Conservation (phyloP, 768 basidiomycete species). For the Termitomyces sp. region DNA sequence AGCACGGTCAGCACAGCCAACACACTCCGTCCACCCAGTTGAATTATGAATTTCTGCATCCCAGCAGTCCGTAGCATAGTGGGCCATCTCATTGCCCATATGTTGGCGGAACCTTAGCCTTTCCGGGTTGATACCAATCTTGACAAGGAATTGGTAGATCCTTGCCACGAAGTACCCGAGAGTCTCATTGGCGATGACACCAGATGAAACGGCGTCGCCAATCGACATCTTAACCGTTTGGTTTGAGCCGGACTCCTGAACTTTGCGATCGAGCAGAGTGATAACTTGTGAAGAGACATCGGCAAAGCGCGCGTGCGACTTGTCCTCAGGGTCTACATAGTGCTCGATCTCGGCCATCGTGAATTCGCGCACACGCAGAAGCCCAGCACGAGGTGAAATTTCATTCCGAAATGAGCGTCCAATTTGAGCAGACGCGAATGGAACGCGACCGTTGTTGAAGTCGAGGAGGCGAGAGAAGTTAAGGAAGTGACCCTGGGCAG, state of each 20-base stretch:
- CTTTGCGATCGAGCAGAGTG: constrained; percentile 72
- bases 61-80: constrained; percentile 99
- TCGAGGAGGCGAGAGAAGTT: constrained; percentile 96
- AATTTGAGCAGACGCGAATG: constrained; percentile 96
- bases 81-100: constrained; percentile 99
- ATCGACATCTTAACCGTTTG: constrained; percentile 61
- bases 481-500: constrained; percentile 97
- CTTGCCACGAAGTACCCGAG: constrained; percentile 96
- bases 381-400: constrained; percentile 93
- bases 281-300: constrained; percentile 76
- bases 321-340: constrained; percentile 93
- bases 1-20: constrained; percentile 96
- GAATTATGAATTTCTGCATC: constrained; percentile 97
- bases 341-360: constrained; percentile 99
- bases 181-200: constrained; percentile 93
- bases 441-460: constrained; percentile 95
- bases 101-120: constrained; percentile 95
- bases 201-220: constrained; percentile 83
- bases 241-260: constrained; percentile 74
- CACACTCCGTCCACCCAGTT: constrained; percentile 94
- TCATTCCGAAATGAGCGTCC: constrained; percentile 97
- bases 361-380: constrained; percentile 97
- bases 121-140: constrained; percentile 82
- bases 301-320: constrained; percentile 77
- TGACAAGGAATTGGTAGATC: constrained; percentile 82